phyloP scores from a whole-genome alignment of 345 rosid species.

The Acer campestre region DNA sequence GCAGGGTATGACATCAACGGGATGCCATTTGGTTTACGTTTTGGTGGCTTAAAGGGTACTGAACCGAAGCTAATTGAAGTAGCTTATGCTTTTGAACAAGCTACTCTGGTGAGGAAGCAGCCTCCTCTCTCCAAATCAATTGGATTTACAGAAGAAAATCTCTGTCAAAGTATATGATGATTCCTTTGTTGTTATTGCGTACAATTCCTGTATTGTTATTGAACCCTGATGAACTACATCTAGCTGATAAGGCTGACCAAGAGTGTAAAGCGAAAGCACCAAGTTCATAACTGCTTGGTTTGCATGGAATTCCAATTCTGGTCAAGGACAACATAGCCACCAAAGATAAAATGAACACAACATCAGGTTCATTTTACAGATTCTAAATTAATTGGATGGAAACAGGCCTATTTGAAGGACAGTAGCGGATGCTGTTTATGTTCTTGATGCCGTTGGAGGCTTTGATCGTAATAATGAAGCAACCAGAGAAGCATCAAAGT shows the following conservation, averaged over 20 bases:
- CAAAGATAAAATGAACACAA: conserved; percentile 66
- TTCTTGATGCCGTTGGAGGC: conserved; percentile 50
- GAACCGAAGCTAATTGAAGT: conserved; percentile 46
- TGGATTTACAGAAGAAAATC: background rate
- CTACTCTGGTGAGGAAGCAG: conserved; percentile 27
- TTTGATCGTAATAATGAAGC: conserved; percentile 51
- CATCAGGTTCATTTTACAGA: conserved; percentile 55
- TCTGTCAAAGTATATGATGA: background rate
- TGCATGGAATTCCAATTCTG: conserved; percentile 74
- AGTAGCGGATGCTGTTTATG: conserved; percentile 44
- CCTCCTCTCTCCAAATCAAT: conserved; percentile 23
- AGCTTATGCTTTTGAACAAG: conserved; percentile 44
- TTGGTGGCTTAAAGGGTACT: conserved; percentile 24
- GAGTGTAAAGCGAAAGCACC: conserved; percentile 37
- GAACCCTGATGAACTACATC: conserved; percentile 62
- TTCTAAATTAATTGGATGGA: background rate
- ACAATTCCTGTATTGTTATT: background rate
- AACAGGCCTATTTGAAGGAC: conserved; percentile 54
- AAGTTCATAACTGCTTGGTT: conserved; percentile 15
- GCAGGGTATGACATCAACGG: too few species aligned
- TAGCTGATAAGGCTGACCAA: conserved; percentile 64
- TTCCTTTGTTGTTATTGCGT: background rate
- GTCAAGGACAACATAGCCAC: conserved; percentile 73
- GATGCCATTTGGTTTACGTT: too few species aligned
- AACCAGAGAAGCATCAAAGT: conserved; percentile 40